Evolutionary conservation across 305 asterid species (phyloP).

Genomic region (Striga hermonthica): DNA sequence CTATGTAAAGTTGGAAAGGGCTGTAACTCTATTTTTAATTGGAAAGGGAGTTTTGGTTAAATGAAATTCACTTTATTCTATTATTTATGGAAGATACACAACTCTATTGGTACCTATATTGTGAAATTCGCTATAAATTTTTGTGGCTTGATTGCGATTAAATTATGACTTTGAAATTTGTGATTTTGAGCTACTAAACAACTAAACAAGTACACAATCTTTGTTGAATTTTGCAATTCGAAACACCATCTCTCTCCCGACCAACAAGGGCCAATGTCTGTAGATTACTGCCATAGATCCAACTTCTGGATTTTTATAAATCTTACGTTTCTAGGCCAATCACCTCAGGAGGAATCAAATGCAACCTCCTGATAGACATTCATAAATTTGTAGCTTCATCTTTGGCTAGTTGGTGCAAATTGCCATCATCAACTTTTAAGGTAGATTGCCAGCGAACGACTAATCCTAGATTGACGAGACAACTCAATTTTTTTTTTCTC

Average conservation of each 20-base stretch:
- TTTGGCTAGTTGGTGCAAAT: no score
- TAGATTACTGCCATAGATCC: not conserved
- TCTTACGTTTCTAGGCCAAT: no score
- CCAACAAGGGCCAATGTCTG: not conserved
- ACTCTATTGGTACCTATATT: slow-evolving; percentile 12
- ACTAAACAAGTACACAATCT: not conserved
- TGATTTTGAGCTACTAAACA: not conserved
- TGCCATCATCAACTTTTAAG: no score
- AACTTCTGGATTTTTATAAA: no score
- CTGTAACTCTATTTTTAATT: slow-evolving; percentile 1
- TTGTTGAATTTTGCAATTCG: not conserved
- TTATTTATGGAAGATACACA: slow-evolving; percentile 2
- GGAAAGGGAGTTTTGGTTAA: not conserved
- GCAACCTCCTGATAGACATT: no score
- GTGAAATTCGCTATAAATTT: not conserved
- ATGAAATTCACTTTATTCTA: slow-evolving; percentile 5
- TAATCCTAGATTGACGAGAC: not conserved
- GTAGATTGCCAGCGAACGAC: not conserved
- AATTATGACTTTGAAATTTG: not conserved
- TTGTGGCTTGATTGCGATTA: not conserved
- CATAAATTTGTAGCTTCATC: no score
- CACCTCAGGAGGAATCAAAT: no score
- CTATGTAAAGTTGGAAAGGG: not conserved
- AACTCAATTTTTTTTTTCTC: not conserved
- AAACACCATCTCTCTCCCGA: not conserved